Evolutionary conservation across 352 stramenopile species (phyloP).

Genomic region (Phytophthora hibernalis): DNA sequence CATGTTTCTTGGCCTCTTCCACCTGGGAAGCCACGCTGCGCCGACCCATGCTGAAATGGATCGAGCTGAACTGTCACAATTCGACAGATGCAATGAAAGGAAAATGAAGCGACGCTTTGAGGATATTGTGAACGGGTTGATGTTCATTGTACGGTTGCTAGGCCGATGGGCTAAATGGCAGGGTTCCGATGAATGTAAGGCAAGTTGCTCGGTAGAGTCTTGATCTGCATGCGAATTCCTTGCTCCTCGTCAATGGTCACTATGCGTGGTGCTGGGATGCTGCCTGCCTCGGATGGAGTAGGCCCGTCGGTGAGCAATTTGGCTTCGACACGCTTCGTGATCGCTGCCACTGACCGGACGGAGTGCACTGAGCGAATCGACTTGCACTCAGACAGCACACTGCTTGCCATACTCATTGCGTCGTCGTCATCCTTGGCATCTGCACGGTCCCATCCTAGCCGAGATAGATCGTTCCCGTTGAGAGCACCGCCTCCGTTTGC

Average conservation of each 20-base stretch:
- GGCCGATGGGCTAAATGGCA: conserved; percentile 64
- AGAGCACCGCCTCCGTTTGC: conserved; percentile 42
- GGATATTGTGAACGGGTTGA: conserved; percentile 24
- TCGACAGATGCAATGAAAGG: conserved; percentile 16
- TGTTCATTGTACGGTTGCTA: neutral
- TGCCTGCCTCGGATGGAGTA: conserved; percentile 32
- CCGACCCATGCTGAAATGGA: conserved; percentile 34
- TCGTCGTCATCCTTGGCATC: conserved; percentile 62
- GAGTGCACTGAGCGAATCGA: conserved; percentile 89
- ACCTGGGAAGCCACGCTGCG: conserved; percentile 58
- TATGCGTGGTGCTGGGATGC: conserved; percentile 67
- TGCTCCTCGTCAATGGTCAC: conserved; percentile 93
- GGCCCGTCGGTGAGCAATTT: conserved; percentile 52
- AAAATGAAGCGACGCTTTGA: conserved; percentile 37
- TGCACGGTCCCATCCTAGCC: conserved; percentile 44
- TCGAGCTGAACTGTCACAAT: too few species aligned
- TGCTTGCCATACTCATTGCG: conserved; percentile 68
- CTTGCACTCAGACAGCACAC: conserved; percentile 87
- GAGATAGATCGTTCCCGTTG: conserved; percentile 62
- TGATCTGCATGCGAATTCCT: conserved; percentile 87
- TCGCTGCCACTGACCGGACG: conserved; percentile 73
- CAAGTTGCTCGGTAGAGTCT: conserved; percentile 91
- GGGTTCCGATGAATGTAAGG: conserved; percentile 96
- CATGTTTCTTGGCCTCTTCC: conserved; percentile 65
- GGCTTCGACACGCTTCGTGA: conserved; percentile 75